A percentile compares a stretch with the other conserved stretches of the same genome.
phyloP scores from a whole-genome alignment of 148 eudicot genomes.

The Arctostaphylos glauca region DNA sequence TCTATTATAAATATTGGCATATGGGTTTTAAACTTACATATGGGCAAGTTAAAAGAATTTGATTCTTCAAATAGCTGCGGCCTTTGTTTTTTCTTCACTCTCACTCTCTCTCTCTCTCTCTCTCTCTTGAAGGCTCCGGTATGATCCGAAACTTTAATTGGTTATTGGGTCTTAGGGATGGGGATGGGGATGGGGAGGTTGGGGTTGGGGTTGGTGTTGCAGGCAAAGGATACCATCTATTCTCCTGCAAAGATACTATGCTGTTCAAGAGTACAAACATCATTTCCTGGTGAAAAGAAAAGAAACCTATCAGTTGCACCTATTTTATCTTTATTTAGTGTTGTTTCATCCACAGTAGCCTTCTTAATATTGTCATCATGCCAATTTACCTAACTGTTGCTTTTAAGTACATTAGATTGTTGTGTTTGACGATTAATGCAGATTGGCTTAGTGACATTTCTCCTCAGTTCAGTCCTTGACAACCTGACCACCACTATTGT shows the following conservation, averaged over 20 bases:
- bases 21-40: neutral
- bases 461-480: slow-evolving; percentile 92
- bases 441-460: slow-evolving; percentile 95
- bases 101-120: too few species aligned
- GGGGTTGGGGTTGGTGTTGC: neutral
- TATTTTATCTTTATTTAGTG: neutral
- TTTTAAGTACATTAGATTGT: neutral
- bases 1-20: neutral
- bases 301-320: neutral
- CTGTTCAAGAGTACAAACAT: neutral
- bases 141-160: neutral
- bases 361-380: too few species aligned
- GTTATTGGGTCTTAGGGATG: neutral
- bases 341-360: neutral
- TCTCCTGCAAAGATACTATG: neutral
- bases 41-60: neutral
- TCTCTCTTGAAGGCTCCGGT: neutral
- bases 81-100: neutral
- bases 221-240: neutral
- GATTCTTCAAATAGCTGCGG: neutral
- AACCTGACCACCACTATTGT: slow-evolving; percentile 95
- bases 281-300: neutral
- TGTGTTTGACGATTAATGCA: slow-evolving; percentile 38
- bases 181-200: neutral
- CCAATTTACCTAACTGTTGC: neutral